Evolutionary conservation across 495 filamentous ascomycete species (phyloP), one percentile per base, ranked within the genome.

Genomic region (Cercophora newfieldiana): DNA sequence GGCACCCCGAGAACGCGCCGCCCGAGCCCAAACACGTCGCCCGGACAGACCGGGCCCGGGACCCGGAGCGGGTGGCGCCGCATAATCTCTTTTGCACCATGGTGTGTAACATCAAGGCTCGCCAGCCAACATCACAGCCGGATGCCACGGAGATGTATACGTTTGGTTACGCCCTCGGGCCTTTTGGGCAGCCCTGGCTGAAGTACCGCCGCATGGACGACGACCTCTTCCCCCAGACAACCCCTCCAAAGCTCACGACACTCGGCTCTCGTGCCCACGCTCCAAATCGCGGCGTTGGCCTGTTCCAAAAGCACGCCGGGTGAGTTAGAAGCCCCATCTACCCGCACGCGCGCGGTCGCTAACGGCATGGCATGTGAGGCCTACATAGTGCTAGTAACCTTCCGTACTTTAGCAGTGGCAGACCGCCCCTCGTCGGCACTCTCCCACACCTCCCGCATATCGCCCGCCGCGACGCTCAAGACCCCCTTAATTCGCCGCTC

Each of bases 141-240:
- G 48, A 51, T n/a, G 6, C 48, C 6, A 51, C 48, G 48, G 48
- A 51, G 18, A 7, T 51, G 48, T 6, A 51, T n/a, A 51, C 48
- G 48, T 51, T 7, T n/a, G 48, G 6, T 51, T 6, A 51, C 48
- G 48, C 37, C 37, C 48, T 51, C 59, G 59, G 59, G 37, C 37
- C 59, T 51, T 62, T 51, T 62, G 47, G 59, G 33, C 47, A 62
- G 24, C 59, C 59, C 59, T 51, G 25, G 44, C 37, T 62, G 10
- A 62, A 62, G 47, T 62, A 53, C 59, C 44, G 44, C 59, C 44
- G 44, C 44, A 62, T 62, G 59, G 59, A 62, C 47, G 25, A 62
- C 59, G 47, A 49, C 44, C 59, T 62, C 44, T 30, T 49, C 24
- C 59, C 59, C 25, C 58, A 61, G 18, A 61, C 31, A 61, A 47